Base-by-base conservation (phyloP, 176 grass and related monocot species). In the Secale cereale region DNA sequence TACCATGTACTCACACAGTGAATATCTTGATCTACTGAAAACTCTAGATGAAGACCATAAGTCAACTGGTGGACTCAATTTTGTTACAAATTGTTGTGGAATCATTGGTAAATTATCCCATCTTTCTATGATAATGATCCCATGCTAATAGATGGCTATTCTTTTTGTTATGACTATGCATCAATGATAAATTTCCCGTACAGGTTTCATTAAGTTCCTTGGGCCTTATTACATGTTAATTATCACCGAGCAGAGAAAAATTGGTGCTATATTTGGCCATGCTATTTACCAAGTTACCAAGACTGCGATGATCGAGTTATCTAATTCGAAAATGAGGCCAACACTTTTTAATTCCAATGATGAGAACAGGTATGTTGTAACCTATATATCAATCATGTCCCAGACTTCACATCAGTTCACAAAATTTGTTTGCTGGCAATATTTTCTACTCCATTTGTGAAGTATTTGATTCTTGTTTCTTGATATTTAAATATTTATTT, bases 191-290 rank as follows among this genome's bases (percentile, higher is more conserved):
- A 25, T 87, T 84, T 84, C 54, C 26, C 37, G 29, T 78, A 48
- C 88, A 96, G 97, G 97, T 91, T 96, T 96, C 80, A 76, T 99
- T 39, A 99, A 94, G 66, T 99, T 99, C 65, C 91, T 99, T 10
- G 97, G 97, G 45, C 97, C 97, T 11, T 99, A 94, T 85, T 99
- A 99, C 82, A 99, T 99, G 94, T 83, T 99, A 88, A 80, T 99
- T 72, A 96, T 99, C 83, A 99, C 94, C 20, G 90, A 92, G 75
- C 91, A 92, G 78, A 90, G 85, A 76, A 87, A 96, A 82, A 91
- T 94, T 60, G 97, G 97, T 60, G 71, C 83, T 59, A 86, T 99
- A 81, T 99, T 88, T 86, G 94, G 90, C 22, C 91, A 99, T 86
- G 78, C 88, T 3, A 85, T 99, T 72, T 99, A 94, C 91, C 85